These are phyloP conservation scores for Ampelocalamus luodianensis DNA, from an alignment of 176 grass and related monocot species.

Conservation along the genomic window DNA sequence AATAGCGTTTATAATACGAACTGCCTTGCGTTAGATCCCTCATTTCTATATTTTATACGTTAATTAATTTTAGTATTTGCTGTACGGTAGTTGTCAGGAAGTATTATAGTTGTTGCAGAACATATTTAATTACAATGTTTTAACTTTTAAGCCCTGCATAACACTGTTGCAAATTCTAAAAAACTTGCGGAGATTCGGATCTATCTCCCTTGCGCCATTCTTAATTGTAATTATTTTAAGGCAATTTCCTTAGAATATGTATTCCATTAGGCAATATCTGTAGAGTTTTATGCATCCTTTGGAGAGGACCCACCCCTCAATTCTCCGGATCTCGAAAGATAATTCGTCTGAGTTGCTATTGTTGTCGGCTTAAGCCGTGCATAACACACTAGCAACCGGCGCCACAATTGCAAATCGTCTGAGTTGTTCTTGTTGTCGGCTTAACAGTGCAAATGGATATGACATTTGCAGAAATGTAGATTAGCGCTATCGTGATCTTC, in stretches of 20 bases:
- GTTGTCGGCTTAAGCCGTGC: not conserved
- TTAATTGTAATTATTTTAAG: not conserved
- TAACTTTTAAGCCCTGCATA: not conserved
- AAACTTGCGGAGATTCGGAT: not conserved
- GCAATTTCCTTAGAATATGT: not conserved
- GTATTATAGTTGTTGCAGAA: no score
- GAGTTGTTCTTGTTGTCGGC: not conserved
- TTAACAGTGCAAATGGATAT: not conserved
- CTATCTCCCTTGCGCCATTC: not conserved
- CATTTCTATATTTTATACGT: no score
- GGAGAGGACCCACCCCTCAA: not conserved
- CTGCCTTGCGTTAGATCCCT: not conserved
- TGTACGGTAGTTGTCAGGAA: not conserved
- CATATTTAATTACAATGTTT: not conserved
- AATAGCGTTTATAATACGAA: no score
- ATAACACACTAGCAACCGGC: not conserved
- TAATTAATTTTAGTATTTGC: no score
- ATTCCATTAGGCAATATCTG: not conserved
- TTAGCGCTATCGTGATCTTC: not conserved
- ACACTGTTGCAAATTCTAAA: not conserved
- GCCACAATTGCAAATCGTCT: not conserved
- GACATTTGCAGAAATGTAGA: not conserved
- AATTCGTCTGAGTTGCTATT: not conserved
- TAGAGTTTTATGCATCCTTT: not conserved
- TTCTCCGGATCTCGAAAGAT: not conserved